Base-by-base conservation (phyloP, 164 flowering plant species). In the Liriodendron chinense region DNA sequence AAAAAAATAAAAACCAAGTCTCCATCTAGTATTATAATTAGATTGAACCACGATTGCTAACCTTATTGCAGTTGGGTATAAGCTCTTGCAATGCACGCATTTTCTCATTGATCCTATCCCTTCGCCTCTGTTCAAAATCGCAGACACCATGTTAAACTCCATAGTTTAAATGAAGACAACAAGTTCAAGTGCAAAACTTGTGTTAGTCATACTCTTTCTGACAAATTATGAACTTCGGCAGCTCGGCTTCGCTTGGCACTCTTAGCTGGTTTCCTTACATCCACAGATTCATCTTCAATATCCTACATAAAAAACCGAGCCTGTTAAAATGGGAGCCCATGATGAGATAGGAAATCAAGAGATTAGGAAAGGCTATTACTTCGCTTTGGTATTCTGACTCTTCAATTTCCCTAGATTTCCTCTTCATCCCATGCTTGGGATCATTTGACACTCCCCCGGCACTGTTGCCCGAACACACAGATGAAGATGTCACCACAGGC, bases 61-160 rank as follows among this genome's bases (percentile, higher is more conserved):
- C 99, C 96, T 96, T 96, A 74, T 90, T 96, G 87, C 98, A 96
- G 81, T 94, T 92, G 25, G 99, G 99, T 79, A 96, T 92, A 75
- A 96, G 97, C 85, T 96, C 98, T 82, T 94, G 99, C 70, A 96
- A 73, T 20, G 94, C 95, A 64, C 94, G 89, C 99, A 96, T 96
- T 80, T 94, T 96, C 84, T 96, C 98, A 64, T 96, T 96, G 74
- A 96, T 96, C 85, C 98, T 89, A 78, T 92, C 97, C 77, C 99
- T 85, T 79, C 99, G 89, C 78, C 94, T 88, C 98, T 96, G 91
- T 77, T 67, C 69, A 28, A 13, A 34, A 67, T 24, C 9, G 2
- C 20, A 26, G 28, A 20, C 18, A 67, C 21, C 69, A 26, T 67
- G 47, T 67, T 20, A 67, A 28, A 26, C 47, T 28, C 69, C 13